phyloP scores from a whole-genome alignment of 306 rosid genomes.

The Ormosia emarginata region DNA sequence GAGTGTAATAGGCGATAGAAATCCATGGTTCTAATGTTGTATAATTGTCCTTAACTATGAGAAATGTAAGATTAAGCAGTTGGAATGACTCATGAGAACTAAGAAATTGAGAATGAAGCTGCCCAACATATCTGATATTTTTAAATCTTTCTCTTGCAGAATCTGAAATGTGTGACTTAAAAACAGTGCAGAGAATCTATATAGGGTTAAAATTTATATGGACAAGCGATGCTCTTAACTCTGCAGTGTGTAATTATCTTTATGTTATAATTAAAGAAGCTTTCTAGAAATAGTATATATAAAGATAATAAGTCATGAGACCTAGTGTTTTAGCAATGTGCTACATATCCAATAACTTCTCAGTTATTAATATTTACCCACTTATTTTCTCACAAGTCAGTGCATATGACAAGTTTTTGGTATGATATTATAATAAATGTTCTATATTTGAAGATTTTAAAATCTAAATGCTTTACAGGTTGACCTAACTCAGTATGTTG shows the following conservation, averaged over 20 bases:
- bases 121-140: not conserved
- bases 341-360: not conserved
- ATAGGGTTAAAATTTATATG: not conserved
- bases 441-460: slow-evolving; percentile 10
- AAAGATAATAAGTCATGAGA: not conserved
- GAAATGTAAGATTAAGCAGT: not conserved
- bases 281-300: not conserved
- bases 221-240: not conserved
- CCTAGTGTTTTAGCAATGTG: not conserved
- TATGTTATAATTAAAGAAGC: not conserved
- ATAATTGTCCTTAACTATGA: not conserved
- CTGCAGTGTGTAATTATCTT: not conserved
- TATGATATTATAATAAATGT: not conserved
- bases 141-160: not conserved
- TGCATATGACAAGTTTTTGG: not conserved
- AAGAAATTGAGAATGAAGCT: not conserved
- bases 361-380: not conserved
- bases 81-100: not conserved
- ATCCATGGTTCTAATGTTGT: not conserved
- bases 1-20: not conserved
- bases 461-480: slow-evolving; percentile 54
- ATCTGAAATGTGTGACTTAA: not conserved
- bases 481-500: slow-evolving; percentile 79
- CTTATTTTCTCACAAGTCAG: not conserved
- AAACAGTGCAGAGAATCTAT: not conserved